Evolutionary conservation across 2,329 filamentous ascomycete genomes (phyloP), one percentile per base, ranked within the genome.

Genomic region (Cladorrhinum sp.): DNA sequence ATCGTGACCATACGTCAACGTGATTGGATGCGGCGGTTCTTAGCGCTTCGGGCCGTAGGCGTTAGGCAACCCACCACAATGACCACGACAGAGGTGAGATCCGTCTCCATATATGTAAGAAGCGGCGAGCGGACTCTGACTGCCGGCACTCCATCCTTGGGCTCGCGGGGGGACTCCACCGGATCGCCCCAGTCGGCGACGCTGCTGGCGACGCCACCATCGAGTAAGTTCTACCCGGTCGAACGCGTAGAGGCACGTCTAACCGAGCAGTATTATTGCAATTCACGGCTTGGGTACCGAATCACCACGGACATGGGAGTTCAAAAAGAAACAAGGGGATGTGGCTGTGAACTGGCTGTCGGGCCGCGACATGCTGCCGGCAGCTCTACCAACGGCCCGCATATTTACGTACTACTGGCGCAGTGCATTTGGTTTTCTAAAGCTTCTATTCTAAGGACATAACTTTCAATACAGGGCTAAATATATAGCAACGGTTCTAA

Each of bases 241-340:
- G 12, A 51, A 54, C 38, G 22, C n/a, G n/a, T 22, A 49, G 24
- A 56, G 53, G 18, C 41, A 48, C 6, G 13, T 48, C 41, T n/a
- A 48, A 20, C 13, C 41, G 13, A 7, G 13, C 24, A 68, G 64
- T 55, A 65, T 69, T 41, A 63, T 69, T 41, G 64, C 64, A 23
- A 68, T 69, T 56, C 67, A 69, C 48, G 67, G 67, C 45, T 55
- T 69, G 45, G 67, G 57, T n/a, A 68, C 67, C 51, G 59, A 65
- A 22, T 68, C 67, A 27, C 61, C 65, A 16, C 59, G 60, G 54
- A 68, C 66, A 62, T 68, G 67, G 66, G 51, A 48, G 16, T 66
- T 50, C 55, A 58, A 63, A 24, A 59, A 60, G 20, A 61, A 61
- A 41, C 50, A 58, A 20, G 62, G 48, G 16, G 48, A 27, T 16